Evolutionary conservation across 441 rosid genomes (phyloP).

Genomic region (Corymbia citriodora): DNA sequence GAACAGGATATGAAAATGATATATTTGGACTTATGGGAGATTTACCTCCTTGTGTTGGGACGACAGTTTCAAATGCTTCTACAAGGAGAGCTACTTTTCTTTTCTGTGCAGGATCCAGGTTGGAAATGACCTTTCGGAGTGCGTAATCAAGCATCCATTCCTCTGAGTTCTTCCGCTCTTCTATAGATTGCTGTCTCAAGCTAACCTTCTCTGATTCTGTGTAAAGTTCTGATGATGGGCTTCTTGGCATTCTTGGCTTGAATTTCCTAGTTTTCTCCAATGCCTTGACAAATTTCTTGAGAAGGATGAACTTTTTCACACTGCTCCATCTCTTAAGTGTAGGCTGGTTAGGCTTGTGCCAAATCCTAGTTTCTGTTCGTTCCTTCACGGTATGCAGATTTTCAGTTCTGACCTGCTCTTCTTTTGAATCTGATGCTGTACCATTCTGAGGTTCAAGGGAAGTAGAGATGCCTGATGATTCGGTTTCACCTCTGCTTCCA

Average conservation of each 20-base stretch:
- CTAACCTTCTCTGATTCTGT: slow-evolving; percentile 57
- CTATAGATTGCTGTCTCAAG: slow-evolving; percentile 56
- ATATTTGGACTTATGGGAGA: slow-evolving; percentile 2
- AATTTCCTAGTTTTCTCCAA: slow-evolving; percentile 58
- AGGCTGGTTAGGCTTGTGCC: slow-evolving; percentile 18
- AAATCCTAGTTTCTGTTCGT: slow-evolving; percentile 8
- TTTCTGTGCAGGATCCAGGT: slow-evolving; percentile 71
- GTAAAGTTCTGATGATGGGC: slow-evolving; percentile 33
- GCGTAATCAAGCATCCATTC: slow-evolving; percentile 95
- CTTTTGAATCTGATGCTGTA: slow-evolving; percentile 2
- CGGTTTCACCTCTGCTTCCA: slow-evolving; percentile 3
- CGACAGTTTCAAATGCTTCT: slow-evolving; percentile 85
- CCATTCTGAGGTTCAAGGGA: slow-evolving; percentile 5
- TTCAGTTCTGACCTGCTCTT: slow-evolving; percentile 2
- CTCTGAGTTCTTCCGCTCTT: slow-evolving; percentile 55
- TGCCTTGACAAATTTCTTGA: slow-evolving; percentile 72
- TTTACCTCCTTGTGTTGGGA: slow-evolving; percentile 35
- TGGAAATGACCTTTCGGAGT: slow-evolving; percentile 69
- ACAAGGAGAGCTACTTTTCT: slow-evolving; percentile 73
- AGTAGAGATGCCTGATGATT: slow-evolving; percentile 1
- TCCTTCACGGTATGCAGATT: background rate
- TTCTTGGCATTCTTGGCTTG: slow-evolving; percentile 45
- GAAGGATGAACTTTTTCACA: slow-evolving; percentile 63
- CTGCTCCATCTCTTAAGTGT: slow-evolving; percentile 61
- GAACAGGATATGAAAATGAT: slow-evolving; percentile 16